Conservation (phyloP, 805 yeast genomes). For the Starmerella tilneyi region DNA sequence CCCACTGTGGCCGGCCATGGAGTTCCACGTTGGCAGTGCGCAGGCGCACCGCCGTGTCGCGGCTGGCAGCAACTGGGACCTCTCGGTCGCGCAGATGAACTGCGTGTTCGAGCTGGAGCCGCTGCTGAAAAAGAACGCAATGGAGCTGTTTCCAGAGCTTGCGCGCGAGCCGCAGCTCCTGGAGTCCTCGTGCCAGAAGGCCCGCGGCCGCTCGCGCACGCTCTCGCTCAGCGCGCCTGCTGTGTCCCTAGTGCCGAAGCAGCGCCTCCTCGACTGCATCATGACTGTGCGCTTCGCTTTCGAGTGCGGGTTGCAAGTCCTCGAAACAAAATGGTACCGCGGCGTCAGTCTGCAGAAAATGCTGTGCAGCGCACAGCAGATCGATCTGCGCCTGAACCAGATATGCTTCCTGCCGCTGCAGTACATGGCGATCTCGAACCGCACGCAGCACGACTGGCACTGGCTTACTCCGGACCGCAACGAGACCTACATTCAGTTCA, state of each 20-base stretch:
- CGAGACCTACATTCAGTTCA: constrained; percentile 49
- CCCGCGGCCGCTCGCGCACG: constrained; percentile 23
- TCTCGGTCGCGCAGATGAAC: constrained; percentile 31
- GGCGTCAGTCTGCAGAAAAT: constrained; percentile 25
- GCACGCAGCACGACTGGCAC: constrained; percentile 29
- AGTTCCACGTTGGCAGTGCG: background rate
- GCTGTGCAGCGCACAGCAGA: constrained; percentile 65
- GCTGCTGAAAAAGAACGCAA: constrained; percentile 25
- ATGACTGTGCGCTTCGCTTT: constrained; percentile 27
- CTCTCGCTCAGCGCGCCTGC: constrained; percentile 17
- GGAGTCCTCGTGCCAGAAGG: background rate
- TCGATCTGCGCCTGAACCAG: constrained; percentile 68
- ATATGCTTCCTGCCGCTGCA: constrained; percentile 71
- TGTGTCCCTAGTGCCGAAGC: constrained; percentile 8
- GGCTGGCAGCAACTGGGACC: constrained; percentile 1
- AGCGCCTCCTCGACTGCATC: constrained; percentile 18
- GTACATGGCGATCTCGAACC: constrained; percentile 45
- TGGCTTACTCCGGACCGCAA: constrained; percentile 37
- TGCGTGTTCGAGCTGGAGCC: constrained; percentile 31
- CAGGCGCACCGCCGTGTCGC: background rate
- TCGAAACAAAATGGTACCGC: constrained; percentile 27
- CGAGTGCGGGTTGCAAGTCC: constrained; percentile 28
- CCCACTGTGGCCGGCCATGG: background rate
- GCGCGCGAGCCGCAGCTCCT: constrained; percentile 12
- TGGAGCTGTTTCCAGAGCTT: constrained; percentile 25